Conservation (phyloP, 1,284 basidiomycete species). For the Tilletia setariae region DNA sequence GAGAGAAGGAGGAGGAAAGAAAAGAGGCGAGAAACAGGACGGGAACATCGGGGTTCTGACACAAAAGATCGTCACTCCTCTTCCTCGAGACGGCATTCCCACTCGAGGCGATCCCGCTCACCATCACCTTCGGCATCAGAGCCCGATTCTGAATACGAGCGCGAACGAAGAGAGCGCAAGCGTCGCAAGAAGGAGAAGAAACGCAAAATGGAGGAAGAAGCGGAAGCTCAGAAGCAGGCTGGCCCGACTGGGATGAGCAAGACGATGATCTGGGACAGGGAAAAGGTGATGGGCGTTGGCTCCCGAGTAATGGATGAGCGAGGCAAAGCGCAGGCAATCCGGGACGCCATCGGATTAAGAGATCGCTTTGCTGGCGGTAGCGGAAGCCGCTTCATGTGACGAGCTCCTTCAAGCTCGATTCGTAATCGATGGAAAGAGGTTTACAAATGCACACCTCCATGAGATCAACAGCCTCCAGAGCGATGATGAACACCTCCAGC, state of each 20-base stretch:
- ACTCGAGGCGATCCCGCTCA: neutral
- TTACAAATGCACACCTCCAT: neutral
- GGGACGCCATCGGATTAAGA: slow-evolving; percentile 29
- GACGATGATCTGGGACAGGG: slow-evolving; percentile 36
- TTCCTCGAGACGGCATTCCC: neutral
- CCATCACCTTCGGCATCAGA: neutral
- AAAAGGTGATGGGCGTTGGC: slow-evolving; percentile 33
- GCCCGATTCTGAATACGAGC: neutral
- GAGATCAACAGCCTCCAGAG: neutral
- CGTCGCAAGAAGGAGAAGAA: slow-evolving; percentile 25
- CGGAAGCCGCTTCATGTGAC: slow-evolving; percentile 28
- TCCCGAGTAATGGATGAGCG: slow-evolving; percentile 36
- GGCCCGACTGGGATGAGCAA: slow-evolving; percentile 19
- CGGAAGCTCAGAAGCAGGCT: slow-evolving; percentile 26
- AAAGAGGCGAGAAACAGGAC: slow-evolving; percentile 10
- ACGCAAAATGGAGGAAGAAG: slow-evolving; percentile 23
- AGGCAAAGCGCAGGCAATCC: slow-evolving; percentile 25
- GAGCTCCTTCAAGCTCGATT: neutral
- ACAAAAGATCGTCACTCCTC: slow-evolving; percentile 2
- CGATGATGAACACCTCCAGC: neutral
- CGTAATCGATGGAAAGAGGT: neutral
- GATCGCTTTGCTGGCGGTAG: slow-evolving; percentile 32
- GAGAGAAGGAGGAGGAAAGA: slow-evolving; percentile 15
- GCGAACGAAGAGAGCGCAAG: slow-evolving; percentile 16
- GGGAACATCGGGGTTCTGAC: slow-evolving; percentile 11